Base-by-base conservation (phyloP, 139 green algal species). In the Micractinium sp. region DNA sequence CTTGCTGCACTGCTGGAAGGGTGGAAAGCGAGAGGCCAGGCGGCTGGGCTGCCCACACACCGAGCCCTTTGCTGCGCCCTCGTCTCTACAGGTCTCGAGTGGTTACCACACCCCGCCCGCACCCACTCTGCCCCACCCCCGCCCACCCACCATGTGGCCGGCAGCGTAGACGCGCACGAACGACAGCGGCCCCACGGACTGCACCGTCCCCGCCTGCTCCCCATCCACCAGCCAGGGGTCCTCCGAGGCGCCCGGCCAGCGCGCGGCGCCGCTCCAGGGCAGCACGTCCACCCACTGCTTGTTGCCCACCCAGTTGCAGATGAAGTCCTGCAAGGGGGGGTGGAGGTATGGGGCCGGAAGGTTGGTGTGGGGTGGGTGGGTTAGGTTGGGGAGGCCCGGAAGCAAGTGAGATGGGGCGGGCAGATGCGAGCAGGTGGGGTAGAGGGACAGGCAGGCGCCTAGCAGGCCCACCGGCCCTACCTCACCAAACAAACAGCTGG, bases 301-400 rank as follows among this genome's bases (percentile, higher is more conserved):
- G 90, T 96, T 96, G 78, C 94, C 86, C 56, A 89, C 75, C 76
- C 89, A 93, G 91, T 96, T 96, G 90, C 94, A 98, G 82, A 98
- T 98, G 36, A 98, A 91, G 90, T 98, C 96, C 88, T 94, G 82
- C 12, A 35, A 14, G 73, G 73, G 29, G n/a, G 73, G 73, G 33
- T 36, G 36, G 38, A 22, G 47, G 38, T 3, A 61, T 31, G 77
- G 29, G 36, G 77, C 47, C 36, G 36, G 36, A 3, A 19, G 20
- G 18, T 29, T 19, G 36, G n/a, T 63, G 36, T 18, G 38, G n/a
- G 47, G 36, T 38, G 20, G 78, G 39, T 36, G 39, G 23, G 33
- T 15, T 14, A 20, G 71, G 29, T 38, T 23, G 29, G 25, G 67
- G 22, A 77, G 25, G 71, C 20, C 27, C 1, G 75, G 4, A n/a